Evolutionary conservation across 176 grass and related monocot species (phyloP).

Genomic region (Thinopyrum elongatum): DNA sequence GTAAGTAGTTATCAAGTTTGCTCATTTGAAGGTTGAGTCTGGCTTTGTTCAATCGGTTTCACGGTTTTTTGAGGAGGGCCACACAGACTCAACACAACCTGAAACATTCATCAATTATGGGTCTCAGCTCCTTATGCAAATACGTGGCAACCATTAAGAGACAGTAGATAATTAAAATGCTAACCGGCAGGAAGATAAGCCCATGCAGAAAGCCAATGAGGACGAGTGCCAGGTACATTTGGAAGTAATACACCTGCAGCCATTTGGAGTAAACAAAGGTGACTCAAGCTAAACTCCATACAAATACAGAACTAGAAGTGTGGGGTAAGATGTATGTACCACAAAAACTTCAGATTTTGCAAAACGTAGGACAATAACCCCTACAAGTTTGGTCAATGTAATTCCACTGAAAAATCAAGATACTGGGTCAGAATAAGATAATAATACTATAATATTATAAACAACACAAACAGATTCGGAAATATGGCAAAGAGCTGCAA

Average conservation of each 20-base stretch:
- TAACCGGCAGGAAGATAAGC: conserved; percentile 90
- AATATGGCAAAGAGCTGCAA: not conserved
- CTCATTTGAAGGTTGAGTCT: conserved; percentile 34
- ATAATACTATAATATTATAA: conserved; percentile 5
- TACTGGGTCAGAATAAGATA: conserved; percentile 23
- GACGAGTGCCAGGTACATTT: conserved; percentile 95
- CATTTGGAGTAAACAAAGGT: conserved; percentile 13
- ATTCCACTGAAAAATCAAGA: conserved; percentile 75
- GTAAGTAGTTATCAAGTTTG: conserved; percentile 9
- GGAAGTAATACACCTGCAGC: conserved; percentile 94
- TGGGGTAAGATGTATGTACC: conserved; percentile 43
- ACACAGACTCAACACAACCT: conserved; percentile 85
- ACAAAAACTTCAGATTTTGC: conserved; percentile 98
- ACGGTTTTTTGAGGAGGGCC: conserved; percentile 55
- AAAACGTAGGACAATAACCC: conserved; percentile 91
- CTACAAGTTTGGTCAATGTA: conserved; percentile 94
- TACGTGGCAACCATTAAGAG: not conserved
- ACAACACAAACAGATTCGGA: not conserved
- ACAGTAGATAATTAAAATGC: conserved; percentile 4
- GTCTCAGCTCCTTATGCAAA: not conserved
- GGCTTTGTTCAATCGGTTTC: conserved; percentile 25
- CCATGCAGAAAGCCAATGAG: conserved; percentile 97
- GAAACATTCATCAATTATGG: conserved; percentile 28
- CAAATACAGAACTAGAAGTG: conserved; percentile 2
- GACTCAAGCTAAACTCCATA: conserved; percentile 7